These are phyloP conservation scores for Paecilomyces formosus DNA, from an alignment of 2,329 filamentous ascomycete species.

Conservation along the genomic window DNA sequence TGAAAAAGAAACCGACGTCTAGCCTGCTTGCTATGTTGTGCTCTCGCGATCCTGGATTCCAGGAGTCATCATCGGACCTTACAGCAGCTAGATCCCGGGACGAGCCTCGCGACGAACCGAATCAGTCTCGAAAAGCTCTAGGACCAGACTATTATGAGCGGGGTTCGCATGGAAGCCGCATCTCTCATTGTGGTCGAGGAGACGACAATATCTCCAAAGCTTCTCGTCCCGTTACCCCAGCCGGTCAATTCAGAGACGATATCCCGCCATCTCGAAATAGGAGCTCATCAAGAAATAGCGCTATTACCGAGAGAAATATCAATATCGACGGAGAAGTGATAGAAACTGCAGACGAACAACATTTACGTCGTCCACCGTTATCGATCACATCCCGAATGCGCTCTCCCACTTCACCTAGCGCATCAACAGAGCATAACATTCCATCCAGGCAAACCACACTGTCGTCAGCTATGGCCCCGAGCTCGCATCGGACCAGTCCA, in stretches of 20 bases:
- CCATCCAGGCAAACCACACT: neutral
- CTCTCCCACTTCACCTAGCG: neutral
- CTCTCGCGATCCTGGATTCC: neutral
- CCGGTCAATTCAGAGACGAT: neutral
- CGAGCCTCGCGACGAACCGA: neutral
- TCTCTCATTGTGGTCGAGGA: neutral
- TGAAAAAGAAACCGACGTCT: neutral
- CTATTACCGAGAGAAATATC: neutral
- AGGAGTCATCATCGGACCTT: neutral
- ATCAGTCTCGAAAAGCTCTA: neutral
- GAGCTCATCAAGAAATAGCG: neutral
- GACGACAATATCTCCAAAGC: neutral
- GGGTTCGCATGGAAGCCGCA: neutral
- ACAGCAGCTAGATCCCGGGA: neutral
- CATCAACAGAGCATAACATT: neutral
- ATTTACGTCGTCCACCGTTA: neutral
- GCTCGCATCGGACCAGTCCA: neutral
- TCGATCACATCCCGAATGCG: neutral
- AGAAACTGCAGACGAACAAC: neutral
- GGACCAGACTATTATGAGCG: neutral
- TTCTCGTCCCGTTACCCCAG: neutral
- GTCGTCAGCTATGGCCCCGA: neutral
- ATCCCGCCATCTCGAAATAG: neutral
- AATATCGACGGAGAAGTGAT: neutral
- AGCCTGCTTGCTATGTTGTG: neutral